These are phyloP conservation scores for Zymoseptoria pseudotritici DNA, from an alignment of 2,329 filamentous ascomycete species.

Conservation along the genomic window DNA sequence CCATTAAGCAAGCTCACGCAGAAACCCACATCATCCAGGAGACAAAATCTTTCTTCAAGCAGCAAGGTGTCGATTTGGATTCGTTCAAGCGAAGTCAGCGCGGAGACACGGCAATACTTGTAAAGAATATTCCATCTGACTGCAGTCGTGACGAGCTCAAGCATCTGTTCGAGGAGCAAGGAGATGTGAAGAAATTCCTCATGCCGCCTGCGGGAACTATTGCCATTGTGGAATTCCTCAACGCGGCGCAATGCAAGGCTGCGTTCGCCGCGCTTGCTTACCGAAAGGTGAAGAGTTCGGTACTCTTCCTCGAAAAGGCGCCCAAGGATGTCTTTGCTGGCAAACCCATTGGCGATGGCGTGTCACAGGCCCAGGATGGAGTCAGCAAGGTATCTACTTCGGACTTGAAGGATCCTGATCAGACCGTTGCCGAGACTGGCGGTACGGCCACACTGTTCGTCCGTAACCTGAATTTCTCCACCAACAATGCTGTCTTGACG, in stretches of 20 bases:
- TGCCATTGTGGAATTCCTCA: conserved; percentile 82
- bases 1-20: conserved; percentile 91
- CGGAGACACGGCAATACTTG: conserved; percentile 78
- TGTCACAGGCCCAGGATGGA: conserved; percentile 24
- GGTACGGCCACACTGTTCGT: conserved; percentile 66
- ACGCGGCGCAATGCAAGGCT: conserved; percentile 68
- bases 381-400: conserved; percentile 57
- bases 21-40: conserved; percentile 96
- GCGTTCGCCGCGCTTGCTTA: conserved; percentile 84
- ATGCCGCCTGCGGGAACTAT: conserved; percentile 93
- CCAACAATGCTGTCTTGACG: conserved; percentile 66
- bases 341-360: conserved; percentile 18
- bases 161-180: conserved; percentile 77
- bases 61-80: conserved; percentile 84
- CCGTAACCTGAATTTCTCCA: conserved; percentile 87
- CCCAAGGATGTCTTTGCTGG: conserved; percentile 68
- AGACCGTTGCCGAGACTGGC: conserved; percentile 53
- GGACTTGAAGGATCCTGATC: conserved; percentile 58
- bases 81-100: conserved; percentile 80
- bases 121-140: conserved; percentile 90
- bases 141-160: conserved; percentile 72
- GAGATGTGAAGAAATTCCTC: conserved; percentile 69
- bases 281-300: conserved; percentile 80
- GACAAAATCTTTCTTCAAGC: conserved; percentile 82
- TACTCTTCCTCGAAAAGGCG: conserved; percentile 88